Evolutionary conservation across 805 yeast genomes (phyloP).

Genomic region (Cyberlindnera xishuangbannaensis): DNA sequence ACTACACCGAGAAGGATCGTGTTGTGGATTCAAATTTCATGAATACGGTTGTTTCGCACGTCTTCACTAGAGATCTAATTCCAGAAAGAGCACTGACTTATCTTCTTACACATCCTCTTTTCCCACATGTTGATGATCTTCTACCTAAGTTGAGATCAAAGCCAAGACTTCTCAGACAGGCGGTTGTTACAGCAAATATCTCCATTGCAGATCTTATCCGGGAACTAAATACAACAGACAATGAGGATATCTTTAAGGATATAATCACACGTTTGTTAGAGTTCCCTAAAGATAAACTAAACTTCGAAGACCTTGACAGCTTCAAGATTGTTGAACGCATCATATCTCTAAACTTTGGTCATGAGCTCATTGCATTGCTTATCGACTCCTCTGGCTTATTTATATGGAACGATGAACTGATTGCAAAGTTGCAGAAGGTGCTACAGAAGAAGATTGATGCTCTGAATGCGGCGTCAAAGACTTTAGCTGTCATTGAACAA

Average conservation of each 20-base stretch:
- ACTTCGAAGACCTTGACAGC: constrained; percentile 26
- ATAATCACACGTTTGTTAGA: constrained; percentile 57
- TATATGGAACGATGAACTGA: constrained; percentile 50
- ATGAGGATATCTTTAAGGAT: constrained; percentile 63
- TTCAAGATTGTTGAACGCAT: constrained; percentile 39
- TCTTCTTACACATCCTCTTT: constrained; percentile 81
- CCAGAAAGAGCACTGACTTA: constrained; percentile 56
- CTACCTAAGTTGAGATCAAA: constrained; percentile 45
- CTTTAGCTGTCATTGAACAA: constrained; percentile 23
- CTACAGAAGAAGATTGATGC: constrained; percentile 43
- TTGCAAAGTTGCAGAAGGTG: constrained; percentile 38
- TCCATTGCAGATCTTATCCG: constrained; percentile 56
- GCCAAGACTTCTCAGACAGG: constrained; percentile 72
- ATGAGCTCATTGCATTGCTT: constrained; percentile 55
- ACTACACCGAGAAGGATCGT: constrained; percentile 61
- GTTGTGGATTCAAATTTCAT: constrained; percentile 57
- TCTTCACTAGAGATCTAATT: constrained; percentile 26
- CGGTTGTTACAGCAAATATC: constrained; percentile 70
- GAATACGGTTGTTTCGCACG: constrained; percentile 36
- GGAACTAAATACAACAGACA: constrained; percentile 51
- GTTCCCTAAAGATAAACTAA: constrained; percentile 41
- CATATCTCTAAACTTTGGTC: constrained; percentile 43
- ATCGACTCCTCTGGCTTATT: constrained; percentile 72
- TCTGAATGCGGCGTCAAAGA: constrained; percentile 34
- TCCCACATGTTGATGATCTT: constrained; percentile 61